Evolutionary conservation across 108 stramenopile genomes (phyloP), one percentile per base, ranked within the genome.

Genomic region (Epithemia pelagica): DNA sequence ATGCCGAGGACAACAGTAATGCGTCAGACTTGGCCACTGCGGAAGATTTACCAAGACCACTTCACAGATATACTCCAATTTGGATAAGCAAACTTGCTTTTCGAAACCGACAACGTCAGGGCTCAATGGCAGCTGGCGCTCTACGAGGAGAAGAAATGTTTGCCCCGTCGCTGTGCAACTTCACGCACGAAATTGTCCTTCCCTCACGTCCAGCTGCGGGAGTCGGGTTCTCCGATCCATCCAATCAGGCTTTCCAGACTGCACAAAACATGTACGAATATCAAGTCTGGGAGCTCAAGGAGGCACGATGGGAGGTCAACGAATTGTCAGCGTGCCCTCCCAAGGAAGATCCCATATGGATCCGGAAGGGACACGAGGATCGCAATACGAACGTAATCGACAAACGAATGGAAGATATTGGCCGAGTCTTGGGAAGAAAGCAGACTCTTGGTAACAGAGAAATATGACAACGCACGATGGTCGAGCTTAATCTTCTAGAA

Each of bases 331-430:
- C 88, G 0, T 78, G 92, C 8, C 92, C 92, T 25, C 74, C 89
- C 3, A 90, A 87, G 61, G 92, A 94, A 72, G 92, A 94, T 32
- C 81, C 79, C 0, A 54, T 94, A 3, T 94, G 92, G 92, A 52
- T 90, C 19, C 70, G 92, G 2, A 78, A 82, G 18, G 87, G 82
- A 23, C 88, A 94, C 59, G 80, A 81, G 64, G 33, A 53, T 24
- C 52, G 61, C 27, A 74, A 74, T 31, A 70, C 60, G 27, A 62
- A 66, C 64, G 59, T 74, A 66, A 69, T 65, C 51, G 54, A 67
- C 70, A 3, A 78, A 15, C 37, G 37, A 46, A 46, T 69, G 28
- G 76, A 77, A 58, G 26, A 58, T 20, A 26, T 58, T 7, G 26
- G 7, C 57, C 23, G 23, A 8, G 15, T 24, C 20, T 58, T 58